Evolutionary conservation across 2,329 filamentous ascomycete species (phyloP).

Genomic region (Fusarium ambrosium): DNA sequence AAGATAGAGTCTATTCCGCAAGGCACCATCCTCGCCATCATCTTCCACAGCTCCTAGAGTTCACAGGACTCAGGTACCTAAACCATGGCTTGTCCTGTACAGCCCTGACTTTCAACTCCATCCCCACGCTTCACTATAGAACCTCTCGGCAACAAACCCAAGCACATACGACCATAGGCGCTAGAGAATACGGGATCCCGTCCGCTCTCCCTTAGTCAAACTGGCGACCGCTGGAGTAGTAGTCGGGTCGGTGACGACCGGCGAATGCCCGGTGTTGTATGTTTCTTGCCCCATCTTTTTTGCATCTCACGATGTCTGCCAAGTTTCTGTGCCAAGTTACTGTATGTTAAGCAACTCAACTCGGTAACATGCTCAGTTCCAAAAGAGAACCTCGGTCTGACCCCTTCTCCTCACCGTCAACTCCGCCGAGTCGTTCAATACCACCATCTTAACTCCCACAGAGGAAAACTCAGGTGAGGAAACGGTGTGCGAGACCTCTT

Average conservation of each 20-base stretch:
- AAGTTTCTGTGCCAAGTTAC: neutral
- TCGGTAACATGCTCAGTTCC: neutral
- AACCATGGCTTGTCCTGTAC: neutral
- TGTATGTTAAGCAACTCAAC: neutral
- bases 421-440: neutral
- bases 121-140: neutral
- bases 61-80: neutral
- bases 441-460: neutral
- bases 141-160: neutral
- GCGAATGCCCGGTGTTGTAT: conserved; percentile 35
- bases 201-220: conserved; percentile 35
- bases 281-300: conserved; percentile 1
- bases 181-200: conserved; percentile 36
- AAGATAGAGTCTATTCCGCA: neutral
- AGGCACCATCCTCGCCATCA: neutral
- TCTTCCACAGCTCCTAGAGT: neutral
- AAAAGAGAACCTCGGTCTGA: neutral
- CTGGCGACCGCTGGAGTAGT: conserved; percentile 16
- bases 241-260: conserved; percentile 21
- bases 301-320: neutral
- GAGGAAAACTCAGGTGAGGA: neutral
- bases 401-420: neutral
- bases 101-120: neutral
- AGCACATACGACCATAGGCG: conserved; percentile 34
- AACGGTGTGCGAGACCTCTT: neutral